Conservation (phyloP, 2,329 filamentous ascomycete genomes). For the Elsinoe batatas region DNA sequence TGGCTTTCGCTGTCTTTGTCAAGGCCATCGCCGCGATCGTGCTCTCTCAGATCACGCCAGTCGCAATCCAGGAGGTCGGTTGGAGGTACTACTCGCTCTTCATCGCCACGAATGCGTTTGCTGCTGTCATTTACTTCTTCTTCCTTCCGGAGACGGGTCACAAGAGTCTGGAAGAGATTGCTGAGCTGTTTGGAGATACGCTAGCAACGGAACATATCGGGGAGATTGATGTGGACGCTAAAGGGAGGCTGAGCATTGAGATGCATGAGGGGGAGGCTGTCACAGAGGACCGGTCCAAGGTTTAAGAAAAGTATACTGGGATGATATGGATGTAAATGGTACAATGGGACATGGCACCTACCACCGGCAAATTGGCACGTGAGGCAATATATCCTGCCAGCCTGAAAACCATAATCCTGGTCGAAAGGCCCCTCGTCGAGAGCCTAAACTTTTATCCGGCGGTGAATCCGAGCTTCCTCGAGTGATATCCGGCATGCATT, state of each 20-base stretch:
- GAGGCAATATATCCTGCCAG: background rate
- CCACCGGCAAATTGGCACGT: background rate
- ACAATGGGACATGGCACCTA: no score
- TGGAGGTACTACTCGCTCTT: conserved; percentile 35
- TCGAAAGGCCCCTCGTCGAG: background rate
- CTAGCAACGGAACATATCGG: conserved; percentile 4
- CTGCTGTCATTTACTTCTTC: conserved; percentile 26
- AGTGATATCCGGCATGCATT: no score
- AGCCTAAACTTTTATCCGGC: background rate
- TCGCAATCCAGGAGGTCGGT: conserved; percentile 28
- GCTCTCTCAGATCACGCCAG: conserved; percentile 22
- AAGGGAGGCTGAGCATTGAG: conserved; percentile 1
- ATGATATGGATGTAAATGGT: background rate
- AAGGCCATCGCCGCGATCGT: conserved; percentile 20
- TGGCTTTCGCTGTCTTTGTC: conserved; percentile 25
- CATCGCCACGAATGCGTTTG: conserved; percentile 26
- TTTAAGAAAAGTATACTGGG: background rate
- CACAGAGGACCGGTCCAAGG: background rate
- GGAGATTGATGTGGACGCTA: background rate
- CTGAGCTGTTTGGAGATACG: conserved; percentile 26
- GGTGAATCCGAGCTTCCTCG: no score
- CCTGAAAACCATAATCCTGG: background rate
- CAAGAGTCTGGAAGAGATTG: conserved; percentile 28
- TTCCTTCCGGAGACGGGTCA: conserved; percentile 30
- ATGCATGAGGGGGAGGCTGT: background rate